These are phyloP conservation scores for Phylloporus arenicola DNA, from an alignment of 768 basidiomycete species.

Conservation along the genomic window DNA sequence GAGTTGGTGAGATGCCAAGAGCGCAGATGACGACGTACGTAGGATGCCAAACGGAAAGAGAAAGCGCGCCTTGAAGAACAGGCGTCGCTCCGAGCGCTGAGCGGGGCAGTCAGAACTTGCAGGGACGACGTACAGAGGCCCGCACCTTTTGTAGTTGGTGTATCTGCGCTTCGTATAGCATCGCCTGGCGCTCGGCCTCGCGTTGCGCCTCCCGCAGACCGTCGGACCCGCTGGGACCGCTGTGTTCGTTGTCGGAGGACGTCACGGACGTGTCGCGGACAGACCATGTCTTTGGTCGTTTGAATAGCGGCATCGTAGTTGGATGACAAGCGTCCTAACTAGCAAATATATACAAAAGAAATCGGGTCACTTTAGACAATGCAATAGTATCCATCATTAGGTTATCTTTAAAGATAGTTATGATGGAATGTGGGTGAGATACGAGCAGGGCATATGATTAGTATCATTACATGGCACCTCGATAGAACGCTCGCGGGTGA, in stretches of 20 bases:
- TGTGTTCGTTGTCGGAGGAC: slow-evolving; percentile 11
- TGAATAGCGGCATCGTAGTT: slow-evolving; percentile 30
- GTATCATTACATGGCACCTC: too few relatives aligned
- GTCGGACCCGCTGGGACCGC: slow-evolving; percentile 1
- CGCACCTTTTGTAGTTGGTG: slow-evolving; percentile 23
- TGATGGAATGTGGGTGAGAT: too few relatives aligned
- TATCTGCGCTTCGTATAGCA: slow-evolving; percentile 21
- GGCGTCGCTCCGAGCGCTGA: slow-evolving; percentile 13
- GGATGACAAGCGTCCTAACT: too few relatives aligned
- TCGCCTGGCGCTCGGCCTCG: slow-evolving; percentile 22
- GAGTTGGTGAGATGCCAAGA: not conserved
- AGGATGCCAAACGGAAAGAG: slow-evolving; percentile 71
- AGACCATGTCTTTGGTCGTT: slow-evolving; percentile 30
- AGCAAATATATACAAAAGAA: too few relatives aligned
- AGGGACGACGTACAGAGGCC: not conserved
- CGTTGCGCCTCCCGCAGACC: slow-evolving; percentile 13
- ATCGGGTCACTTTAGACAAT: too few relatives aligned
- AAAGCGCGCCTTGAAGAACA: slow-evolving; percentile 39
- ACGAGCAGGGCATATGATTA: too few relatives aligned
- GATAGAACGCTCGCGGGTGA: too few relatives aligned
- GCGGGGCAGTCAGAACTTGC: not conserved
- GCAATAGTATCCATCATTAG: too few relatives aligned
- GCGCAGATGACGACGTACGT: slow-evolving; percentile 33
- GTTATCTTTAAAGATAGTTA: too few relatives aligned
- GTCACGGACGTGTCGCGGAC: slow-evolving; percentile 8